These are phyloP conservation scores for Rhizophora mangle DNA, from an alignment of 345 rosid genomes.

Conservation along the genomic window DNA sequence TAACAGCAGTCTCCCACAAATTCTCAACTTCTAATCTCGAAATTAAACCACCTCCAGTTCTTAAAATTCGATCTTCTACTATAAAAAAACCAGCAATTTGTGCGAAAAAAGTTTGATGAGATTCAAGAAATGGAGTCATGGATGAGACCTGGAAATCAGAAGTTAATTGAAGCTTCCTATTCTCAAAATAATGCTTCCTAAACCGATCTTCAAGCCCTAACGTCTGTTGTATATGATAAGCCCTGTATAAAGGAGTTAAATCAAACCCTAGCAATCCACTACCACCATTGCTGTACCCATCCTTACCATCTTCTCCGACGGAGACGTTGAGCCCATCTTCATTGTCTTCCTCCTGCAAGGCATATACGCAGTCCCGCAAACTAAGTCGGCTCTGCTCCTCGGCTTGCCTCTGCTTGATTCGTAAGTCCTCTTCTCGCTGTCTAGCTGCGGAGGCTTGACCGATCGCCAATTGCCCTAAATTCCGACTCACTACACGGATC, in stretches of 20 bases:
- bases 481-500: constrained; percentile 89
- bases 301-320: constrained; percentile 42
- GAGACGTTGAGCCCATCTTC: constrained; percentile 35
- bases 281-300: constrained; percentile 46
- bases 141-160: constrained; percentile 98
- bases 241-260: constrained; percentile 82
- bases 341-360: constrained; percentile 79
- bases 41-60: constrained; percentile 87
- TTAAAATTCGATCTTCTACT: constrained; percentile 82
- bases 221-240: constrained; percentile 87
- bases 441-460: constrained; percentile 94
- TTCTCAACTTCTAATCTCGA: constrained; percentile 81
- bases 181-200: constrained; percentile 81
- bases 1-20: constrained; percentile 93
- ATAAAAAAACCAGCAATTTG: constrained; percentile 96
- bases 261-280: constrained; percentile 60
- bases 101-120: constrained; percentile 94
- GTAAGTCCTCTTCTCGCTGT: constrained; percentile 90
- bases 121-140: constrained; percentile 93
- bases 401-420: constrained; percentile 94
- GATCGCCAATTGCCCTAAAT: constrained; percentile 86
- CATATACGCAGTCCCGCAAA: constrained; percentile 80
- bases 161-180: constrained; percentile 88
- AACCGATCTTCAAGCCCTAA: constrained; percentile 82
- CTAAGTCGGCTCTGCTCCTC: constrained; percentile 94